Evolutionary conservation across 1,139 yeast genomes (phyloP).

Genomic region (Nakaseomyces kungkrabaensis): DNA sequence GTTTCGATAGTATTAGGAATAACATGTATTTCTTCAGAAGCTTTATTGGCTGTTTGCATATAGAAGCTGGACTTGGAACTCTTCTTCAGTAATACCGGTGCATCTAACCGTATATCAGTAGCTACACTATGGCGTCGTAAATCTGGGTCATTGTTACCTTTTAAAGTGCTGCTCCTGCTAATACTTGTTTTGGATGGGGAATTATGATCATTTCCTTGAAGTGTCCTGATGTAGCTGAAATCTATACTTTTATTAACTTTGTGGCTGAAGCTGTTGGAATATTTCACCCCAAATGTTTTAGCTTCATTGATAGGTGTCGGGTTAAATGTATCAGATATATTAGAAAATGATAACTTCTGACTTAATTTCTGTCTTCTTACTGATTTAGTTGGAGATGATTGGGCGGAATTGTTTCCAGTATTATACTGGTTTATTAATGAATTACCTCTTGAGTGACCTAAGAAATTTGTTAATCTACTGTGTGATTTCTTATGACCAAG

Average conservation of each 20-base stretch:
- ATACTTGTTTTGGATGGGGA: constrained; percentile 22
- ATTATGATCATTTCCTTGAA: constrained; percentile 20
- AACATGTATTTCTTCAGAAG: constrained; percentile 6
- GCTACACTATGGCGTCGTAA: constrained; percentile 19
- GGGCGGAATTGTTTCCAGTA: constrained; percentile 10
- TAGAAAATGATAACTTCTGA: constrained; percentile 26
- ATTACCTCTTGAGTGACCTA: constrained; percentile 13
- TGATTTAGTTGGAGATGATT: constrained; percentile 26
- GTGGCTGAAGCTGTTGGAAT: constrained; percentile 11
- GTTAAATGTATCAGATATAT: constrained; percentile 18
- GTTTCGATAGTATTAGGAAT: neutral
- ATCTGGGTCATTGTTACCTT: constrained; percentile 6
- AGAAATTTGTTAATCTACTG: constrained; percentile 8
- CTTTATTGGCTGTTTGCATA: constrained; percentile 3
- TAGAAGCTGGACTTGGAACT: neutral
- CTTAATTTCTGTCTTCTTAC: constrained; percentile 21
- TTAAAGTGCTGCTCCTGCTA: constrained; percentile 8
- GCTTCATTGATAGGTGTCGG: constrained; percentile 4
- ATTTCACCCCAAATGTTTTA: constrained; percentile 2
- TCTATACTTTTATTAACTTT: constrained; percentile 23
- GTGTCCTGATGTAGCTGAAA: constrained; percentile 24
- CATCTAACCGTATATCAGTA: constrained; percentile 8
- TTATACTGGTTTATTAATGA: constrained; percentile 12
- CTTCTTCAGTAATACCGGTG: neutral
- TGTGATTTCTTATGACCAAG: constrained; percentile 14